These are phyloP conservation scores for Plasmopara halstedii DNA, from an alignment of 352 stramenopile genomes.

Conservation along the genomic window DNA sequence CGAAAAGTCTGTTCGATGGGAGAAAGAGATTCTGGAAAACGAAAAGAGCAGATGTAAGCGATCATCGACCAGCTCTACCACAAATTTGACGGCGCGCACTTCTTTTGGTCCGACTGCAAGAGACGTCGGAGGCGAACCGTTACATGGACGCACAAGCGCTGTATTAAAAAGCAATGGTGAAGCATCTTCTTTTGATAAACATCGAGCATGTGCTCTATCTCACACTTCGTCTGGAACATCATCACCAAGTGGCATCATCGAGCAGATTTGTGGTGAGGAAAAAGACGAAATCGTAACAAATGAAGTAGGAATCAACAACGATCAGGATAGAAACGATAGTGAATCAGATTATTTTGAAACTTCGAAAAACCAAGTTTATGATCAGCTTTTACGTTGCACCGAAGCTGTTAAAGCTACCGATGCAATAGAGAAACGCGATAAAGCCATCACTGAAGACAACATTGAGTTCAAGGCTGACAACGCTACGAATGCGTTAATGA, in stretches of 20 bases:
- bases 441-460: neutral
- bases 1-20: slow-evolving; percentile 57
- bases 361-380: neutral
- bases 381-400: neutral
- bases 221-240: neutral
- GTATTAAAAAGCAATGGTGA: neutral
- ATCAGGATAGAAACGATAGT: neutral
- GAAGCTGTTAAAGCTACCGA: slow-evolving; percentile 1
- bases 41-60: slow-evolving; percentile 1
- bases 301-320: neutral
- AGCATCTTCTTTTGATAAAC: neutral
- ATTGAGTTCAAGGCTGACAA: neutral
- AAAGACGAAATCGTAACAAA: slow-evolving; percentile 1
- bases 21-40: slow-evolving; percentile 7
- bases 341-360: neutral
- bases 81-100: slow-evolving; percentile 11
- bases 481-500: slow-evolving; percentile 22
- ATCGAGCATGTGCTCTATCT: neutral
- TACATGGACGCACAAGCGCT: neutral
- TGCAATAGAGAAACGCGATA: slow-evolving; percentile 3
- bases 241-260: neutral
- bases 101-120: slow-evolving; percentile 9
- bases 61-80: slow-evolving; percentile 6
- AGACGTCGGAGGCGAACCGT: neutral
- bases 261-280: neutral